Base-by-base conservation (phyloP, 306 rosid genomes). In the Rosa rugosa region DNA sequence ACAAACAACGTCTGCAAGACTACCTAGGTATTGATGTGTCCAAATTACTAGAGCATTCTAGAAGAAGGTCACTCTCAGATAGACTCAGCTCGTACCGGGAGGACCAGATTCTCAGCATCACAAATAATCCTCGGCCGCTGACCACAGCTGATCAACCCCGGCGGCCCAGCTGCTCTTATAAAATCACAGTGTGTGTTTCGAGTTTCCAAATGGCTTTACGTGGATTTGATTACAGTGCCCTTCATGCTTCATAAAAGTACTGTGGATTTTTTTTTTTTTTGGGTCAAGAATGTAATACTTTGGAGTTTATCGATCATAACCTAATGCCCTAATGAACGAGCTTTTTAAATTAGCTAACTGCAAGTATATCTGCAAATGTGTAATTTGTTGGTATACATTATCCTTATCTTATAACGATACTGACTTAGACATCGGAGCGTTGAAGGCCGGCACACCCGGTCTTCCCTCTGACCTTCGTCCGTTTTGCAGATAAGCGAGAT, bases 51-150 rank as follows among this genome's bases (percentile, higher is more conserved):
- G 66, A 34, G 66, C 67, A 50, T 3, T 25, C 51, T 12, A 31
- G 31, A 49, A 77, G 51, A 50, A n/a, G 40, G 18, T 75, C 63
- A 8, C 69, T 63, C 36, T 17, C 12, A 0, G 90, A 85, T 83
- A 84, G 89, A 75, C 66, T n/a, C n/a, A n/a, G n/a, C n/a, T 50
- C 50, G 74, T 86, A 10, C 93, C 89, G 0, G 89, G 86, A 45
- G 93, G 91, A 70, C 91, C 91, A 20, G 83, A 89, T 79, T 85
- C 80, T 68, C 83, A 80, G 68, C 93, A 89, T 67, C 82, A 88
- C 75, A 7, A 11, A 79, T 38, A 25, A 53, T 57, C 45, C 22
- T 18, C 3, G 2, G 71, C 16, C 62, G 0, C 60, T 8, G 12
- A 2, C 63, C 1, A 17, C 22, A 54, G 11, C 25, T 20, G 60